A percentile compares a stretch with the other conserved stretches of the same genome.
Evolutionary conservation across 148 eudicot species (phyloP).

Genomic region (Mesembryanthemum crystallinum): DNA sequence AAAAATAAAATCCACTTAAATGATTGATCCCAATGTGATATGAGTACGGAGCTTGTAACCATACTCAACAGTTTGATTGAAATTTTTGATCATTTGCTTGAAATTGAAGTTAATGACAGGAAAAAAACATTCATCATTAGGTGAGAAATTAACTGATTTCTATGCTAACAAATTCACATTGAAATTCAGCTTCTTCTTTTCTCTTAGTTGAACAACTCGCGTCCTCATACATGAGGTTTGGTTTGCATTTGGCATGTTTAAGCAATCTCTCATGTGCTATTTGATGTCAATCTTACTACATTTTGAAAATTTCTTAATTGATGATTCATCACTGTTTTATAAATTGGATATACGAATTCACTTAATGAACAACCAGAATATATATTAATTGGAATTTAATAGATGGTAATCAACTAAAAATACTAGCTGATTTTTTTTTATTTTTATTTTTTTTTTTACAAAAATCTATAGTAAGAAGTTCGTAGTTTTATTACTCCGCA

Average conservation of each 20-base stretch:
- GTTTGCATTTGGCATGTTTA: constrained; percentile 7
- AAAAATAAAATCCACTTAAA: too few species aligned
- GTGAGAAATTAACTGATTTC: constrained; percentile 7
- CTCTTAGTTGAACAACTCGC: constrained; percentile 17
- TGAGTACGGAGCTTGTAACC: constrained; percentile 1
- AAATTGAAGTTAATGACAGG: constrained; percentile 22
- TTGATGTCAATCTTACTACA: too few species aligned
- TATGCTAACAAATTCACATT: constrained; percentile 6
- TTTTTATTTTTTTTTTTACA: too few species aligned
- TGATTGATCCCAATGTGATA: constrained; percentile 5
- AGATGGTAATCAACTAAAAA: too few species aligned
- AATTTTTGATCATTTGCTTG: constrained; percentile 27
- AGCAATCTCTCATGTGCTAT: constrained; percentile 28
- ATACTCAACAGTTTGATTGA: constrained; percentile 19
- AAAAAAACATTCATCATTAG: constrained; percentile 34
- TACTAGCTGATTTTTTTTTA: too few species aligned
- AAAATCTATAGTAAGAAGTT: too few species aligned
- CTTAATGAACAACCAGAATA: too few species aligned
- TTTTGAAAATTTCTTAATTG: background rate
- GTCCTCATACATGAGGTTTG: constrained; percentile 22
- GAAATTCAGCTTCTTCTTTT: background rate
- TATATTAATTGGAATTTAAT: too few species aligned
- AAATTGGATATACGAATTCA: too few species aligned
- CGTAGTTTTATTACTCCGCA: too few species aligned
- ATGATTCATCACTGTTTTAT: background rate